phyloP scores from a whole-genome alignment of 805 yeast species.

The Sugiyamaella lignohabitans region DNA sequence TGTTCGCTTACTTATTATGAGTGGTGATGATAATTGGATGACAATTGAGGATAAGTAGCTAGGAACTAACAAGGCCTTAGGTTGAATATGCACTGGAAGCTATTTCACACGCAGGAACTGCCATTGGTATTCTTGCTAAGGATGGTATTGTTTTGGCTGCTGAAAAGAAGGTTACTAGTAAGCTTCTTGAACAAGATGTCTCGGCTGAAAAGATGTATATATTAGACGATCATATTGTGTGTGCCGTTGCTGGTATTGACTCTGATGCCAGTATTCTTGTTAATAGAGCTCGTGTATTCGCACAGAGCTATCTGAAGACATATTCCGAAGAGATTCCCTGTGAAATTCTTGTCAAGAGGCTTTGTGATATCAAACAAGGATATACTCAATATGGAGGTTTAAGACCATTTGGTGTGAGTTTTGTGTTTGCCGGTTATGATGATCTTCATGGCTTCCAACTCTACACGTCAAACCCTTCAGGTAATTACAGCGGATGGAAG shows the following conservation, averaged over 20 bases:
- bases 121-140: constrained; percentile 65
- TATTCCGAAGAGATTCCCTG: constrained; percentile 94
- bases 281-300: constrained; percentile 74
- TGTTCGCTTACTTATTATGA: too few species aligned
- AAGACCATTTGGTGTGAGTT: constrained; percentile 97
- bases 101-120: constrained; percentile 75
- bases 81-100: constrained; percentile 96
- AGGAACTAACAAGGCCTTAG: constrained; percentile 25
- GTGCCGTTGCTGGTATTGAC: constrained; percentile 97
- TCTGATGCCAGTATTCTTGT: constrained; percentile 93
- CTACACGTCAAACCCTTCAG: constrained; percentile 94
- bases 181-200: constrained; percentile 87
- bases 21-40: too few species aligned
- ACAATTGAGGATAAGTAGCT: too few species aligned
- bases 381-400: constrained; percentile 98
- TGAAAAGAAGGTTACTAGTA: constrained; percentile 90
- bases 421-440: constrained; percentile 93
- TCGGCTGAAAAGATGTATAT: constrained; percentile 88
- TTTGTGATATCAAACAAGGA: constrained; percentile 94
- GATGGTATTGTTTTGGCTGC: constrained; percentile 96
- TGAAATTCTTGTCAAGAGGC: constrained; percentile 76
- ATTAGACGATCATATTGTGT: constrained; percentile 72
- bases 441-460: constrained; percentile 84
- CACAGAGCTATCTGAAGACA: constrained; percentile 77
- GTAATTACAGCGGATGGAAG: constrained; percentile 97